Evolutionary conservation across 305 asterid genomes (phyloP).

Genomic region (Solanum hybrid): DNA sequence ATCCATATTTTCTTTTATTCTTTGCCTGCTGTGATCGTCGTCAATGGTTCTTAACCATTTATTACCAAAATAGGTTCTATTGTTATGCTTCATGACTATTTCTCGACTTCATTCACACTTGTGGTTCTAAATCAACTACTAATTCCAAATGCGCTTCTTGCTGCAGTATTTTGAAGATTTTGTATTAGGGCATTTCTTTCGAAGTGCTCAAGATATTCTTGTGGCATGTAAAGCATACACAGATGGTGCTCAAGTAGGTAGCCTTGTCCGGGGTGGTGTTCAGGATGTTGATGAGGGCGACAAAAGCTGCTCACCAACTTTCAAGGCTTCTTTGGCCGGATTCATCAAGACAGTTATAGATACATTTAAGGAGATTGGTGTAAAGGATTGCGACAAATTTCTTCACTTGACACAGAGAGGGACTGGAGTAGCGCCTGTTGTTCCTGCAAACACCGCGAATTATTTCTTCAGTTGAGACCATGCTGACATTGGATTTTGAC

Average conservation of each 20-base stretch:
- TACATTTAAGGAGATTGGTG: slow-evolving; percentile 47
- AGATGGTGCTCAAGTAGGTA: slow-evolving; percentile 87
- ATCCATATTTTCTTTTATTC: background rate
- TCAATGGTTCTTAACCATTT: background rate
- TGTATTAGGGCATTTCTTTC: slow-evolving; percentile 59
- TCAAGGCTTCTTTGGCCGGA: slow-evolving; percentile 31
- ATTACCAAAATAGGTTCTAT: background rate
- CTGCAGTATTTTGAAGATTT: slow-evolving; percentile 76
- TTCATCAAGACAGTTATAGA: slow-evolving; percentile 39
- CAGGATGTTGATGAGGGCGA: slow-evolving; percentile 66
- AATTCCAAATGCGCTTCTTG: background rate
- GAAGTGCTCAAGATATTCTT: slow-evolving; percentile 47
- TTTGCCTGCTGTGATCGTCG: background rate
- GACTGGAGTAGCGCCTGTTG: background rate
- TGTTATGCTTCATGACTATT: background rate
- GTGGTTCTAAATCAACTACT: background rate
- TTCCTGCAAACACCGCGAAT: background rate
- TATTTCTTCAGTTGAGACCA: background rate
- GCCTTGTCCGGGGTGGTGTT: slow-evolving; percentile 68
- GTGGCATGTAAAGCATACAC: slow-evolving; percentile 67
- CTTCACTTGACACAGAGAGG: slow-evolving; percentile 20
- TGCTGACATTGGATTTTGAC: background rate
- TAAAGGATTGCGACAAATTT: slow-evolving; percentile 53
- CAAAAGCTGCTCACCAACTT: slow-evolving; percentile 53
- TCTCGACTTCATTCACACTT: background rate